Base-by-base conservation (phyloP, 495 filamentous ascomycete genomes). In the Margaritispora aquatica region DNA sequence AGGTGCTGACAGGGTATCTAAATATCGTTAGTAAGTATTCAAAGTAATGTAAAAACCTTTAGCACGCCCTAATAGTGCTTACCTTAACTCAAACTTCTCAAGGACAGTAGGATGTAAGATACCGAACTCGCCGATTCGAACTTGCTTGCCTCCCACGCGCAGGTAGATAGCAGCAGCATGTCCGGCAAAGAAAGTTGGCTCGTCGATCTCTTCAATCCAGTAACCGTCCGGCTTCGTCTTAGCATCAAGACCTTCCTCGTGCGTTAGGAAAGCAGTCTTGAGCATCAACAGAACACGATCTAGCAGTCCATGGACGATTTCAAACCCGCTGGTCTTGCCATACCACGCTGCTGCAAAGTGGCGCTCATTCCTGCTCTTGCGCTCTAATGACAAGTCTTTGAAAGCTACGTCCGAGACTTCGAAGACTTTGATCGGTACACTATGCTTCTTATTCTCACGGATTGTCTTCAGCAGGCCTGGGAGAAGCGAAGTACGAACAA, bases 261-360 rank as follows among this genome's bases (percentile, higher is more conserved):
- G 76, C 4, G 82, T 87, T 48, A 92, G 74, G 75, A 96, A 96
- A 36, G 85, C 83, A 23, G 81, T 85, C 65, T 88, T 88, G 50
- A 99, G 79, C 95, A 99, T 97, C 44, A 87, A 75, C 83, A 99
- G 87, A 57, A 97, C 75, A 17, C 94, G 85, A 69, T 97, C 94
- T 26, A 99, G 71, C 61, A 99, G 77, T 51, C 94, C 95, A 76
- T 97, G 95, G 5, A 99, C 91, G 52, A 95, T 75, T 73, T 99
- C 95, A 73, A 99, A 99, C 19, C 94, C 94, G 62, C 86, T 89
- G n/a, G 82, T 88, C 81, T 95, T 96, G 62, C 92, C 93, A 70
- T 90, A 94, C 79, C 86, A 96, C 0, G 92, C 92, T n/a, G 91
- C 94, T 19, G 90, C 92, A 73, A 95, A 96, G 72, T 92, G 93